Percentiles rank a stretch among this genome's conserved stretches.
phyloP scores from a whole-genome alignment of 1,284 basidiomycete species.

The Marasmius sp. region DNA sequence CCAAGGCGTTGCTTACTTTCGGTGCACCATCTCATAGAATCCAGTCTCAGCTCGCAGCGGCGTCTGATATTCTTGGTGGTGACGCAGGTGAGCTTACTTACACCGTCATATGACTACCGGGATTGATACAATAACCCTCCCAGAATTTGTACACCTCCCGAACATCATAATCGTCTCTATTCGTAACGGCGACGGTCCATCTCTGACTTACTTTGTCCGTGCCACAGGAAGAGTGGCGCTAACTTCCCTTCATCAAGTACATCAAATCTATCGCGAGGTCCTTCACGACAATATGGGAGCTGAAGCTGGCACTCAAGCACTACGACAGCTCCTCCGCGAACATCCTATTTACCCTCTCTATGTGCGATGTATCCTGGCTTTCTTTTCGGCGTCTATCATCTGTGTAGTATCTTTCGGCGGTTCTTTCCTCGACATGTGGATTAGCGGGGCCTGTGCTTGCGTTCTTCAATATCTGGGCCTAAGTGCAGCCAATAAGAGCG shows the following conservation, averaged over 20 bases:
- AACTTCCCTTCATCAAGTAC: conserved; percentile 70
- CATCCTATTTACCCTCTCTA: conserved; percentile 63
- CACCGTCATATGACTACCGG: neutral
- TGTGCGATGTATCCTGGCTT: conserved; percentile 68
- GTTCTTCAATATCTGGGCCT: conserved; percentile 76
- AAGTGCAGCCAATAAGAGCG: conserved; percentile 74
- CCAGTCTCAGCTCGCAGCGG: conserved; percentile 71
- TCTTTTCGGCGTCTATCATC: conserved; percentile 74
- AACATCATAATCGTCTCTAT: conserved; percentile 79
- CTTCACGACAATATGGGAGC: conserved; percentile 73
- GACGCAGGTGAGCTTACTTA: conserved; percentile 34
- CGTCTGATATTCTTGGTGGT: conserved; percentile 44
- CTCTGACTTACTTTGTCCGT: conserved; percentile 79
- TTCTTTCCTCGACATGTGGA: conserved; percentile 78
- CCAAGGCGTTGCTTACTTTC: conserved; percentile 78
- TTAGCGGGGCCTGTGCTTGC: conserved; percentile 72
- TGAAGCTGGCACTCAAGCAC: conserved; percentile 58
- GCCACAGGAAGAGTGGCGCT: conserved; percentile 72
- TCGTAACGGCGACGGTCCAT: conserved; percentile 57
- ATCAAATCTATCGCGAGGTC: conserved; percentile 76
- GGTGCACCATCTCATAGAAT: conserved; percentile 88
- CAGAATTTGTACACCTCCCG: conserved; percentile 81
- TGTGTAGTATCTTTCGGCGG: conserved; percentile 83
- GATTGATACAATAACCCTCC: conserved; percentile 4
- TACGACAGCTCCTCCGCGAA: conserved; percentile 60